phyloP scores from a whole-genome alignment of 108 stramenopile genomes.

The Cyclostephanos tholiformis region DNA sequence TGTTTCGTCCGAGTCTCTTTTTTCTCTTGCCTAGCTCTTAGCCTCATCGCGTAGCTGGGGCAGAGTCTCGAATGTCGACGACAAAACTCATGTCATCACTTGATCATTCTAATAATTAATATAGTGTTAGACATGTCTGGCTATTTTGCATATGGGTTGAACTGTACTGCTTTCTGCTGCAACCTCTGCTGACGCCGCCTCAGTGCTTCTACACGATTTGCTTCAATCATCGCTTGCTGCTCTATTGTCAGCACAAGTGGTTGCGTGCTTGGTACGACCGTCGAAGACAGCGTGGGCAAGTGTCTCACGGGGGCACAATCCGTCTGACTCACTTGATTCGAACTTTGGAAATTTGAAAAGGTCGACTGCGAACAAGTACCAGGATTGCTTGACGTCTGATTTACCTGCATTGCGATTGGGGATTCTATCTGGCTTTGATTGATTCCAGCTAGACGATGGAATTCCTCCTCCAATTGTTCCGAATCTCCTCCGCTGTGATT shows the following conservation, averaged over 20 bases:
- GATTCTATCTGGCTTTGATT: slow-evolving; percentile 13
- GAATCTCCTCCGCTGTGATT: slow-evolving; percentile 61
- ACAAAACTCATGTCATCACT: too few species aligned
- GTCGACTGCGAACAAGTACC: not conserved
- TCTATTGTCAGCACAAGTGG: slow-evolving; percentile 32
- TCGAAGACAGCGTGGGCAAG: not conserved
- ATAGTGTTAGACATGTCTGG: not conserved
- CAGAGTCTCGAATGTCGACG: too few species aligned
- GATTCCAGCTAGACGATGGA: slow-evolving; percentile 47
- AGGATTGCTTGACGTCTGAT: not conserved
- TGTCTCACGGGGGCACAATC: not conserved
- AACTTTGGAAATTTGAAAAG: not conserved
- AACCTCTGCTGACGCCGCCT: slow-evolving; percentile 34
- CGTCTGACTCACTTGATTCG: slow-evolving; percentile 11
- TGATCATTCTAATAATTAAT: too few species aligned
- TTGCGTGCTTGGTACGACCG: not conserved
- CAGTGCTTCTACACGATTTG: slow-evolving; percentile 48
- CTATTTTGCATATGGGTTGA: slow-evolving; percentile 41
- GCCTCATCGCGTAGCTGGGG: too few species aligned
- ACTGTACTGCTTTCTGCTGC: slow-evolving; percentile 24
- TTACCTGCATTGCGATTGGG: not conserved
- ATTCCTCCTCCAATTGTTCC: slow-evolving; percentile 72
- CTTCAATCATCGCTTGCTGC: slow-evolving; percentile 52
- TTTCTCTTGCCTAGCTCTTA: too few species aligned
- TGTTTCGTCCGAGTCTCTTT: too few species aligned